Evolutionary conservation across 768 basidiomycete genomes (phyloP).

Genomic region (Boletus coccyginus): DNA sequence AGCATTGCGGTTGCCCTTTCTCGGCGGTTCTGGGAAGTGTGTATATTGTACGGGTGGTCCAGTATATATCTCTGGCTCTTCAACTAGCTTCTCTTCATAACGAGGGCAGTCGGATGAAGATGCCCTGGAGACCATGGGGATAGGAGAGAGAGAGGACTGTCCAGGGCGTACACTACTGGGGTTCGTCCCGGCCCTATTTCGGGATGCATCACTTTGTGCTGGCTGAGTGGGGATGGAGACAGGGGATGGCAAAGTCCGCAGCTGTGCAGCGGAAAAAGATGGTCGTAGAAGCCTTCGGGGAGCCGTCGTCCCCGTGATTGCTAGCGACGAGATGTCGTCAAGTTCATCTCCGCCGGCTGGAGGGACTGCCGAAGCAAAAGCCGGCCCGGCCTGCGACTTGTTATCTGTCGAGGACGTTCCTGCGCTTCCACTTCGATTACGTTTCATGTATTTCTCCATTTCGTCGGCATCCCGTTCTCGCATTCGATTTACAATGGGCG

Average conservation of each 20-base stretch:
- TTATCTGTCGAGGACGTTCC: conserved; percentile 72
- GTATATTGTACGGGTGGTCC: conserved; percentile 73
- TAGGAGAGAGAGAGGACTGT: conserved; percentile 39
- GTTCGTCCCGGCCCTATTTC: conserved; percentile 67
- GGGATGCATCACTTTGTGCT: conserved; percentile 42
- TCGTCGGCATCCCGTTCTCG: conserved; percentile 83
- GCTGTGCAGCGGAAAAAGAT: conserved; percentile 75
- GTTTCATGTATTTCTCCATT: conserved; percentile 79
- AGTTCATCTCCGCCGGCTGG: conserved; percentile 57
- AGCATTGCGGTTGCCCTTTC: conserved; percentile 38
- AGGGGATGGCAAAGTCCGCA: conserved; percentile 51
- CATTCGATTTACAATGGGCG: conserved; percentile 78
- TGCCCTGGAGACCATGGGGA: conserved; percentile 45
- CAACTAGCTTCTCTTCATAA: conserved; percentile 36
- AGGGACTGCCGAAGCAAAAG: conserved; percentile 46
- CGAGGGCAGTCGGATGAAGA: conserved; percentile 54
- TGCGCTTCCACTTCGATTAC: conserved; percentile 80
- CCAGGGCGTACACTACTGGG: conserved; percentile 48
- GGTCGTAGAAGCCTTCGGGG: conserved; percentile 62
- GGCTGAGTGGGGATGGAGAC: conserved; percentile 32
- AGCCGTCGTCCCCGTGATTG: conserved; percentile 51
- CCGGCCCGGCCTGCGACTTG: conserved; percentile 55
- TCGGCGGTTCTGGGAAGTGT: conserved; percentile 67
- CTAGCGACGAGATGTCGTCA: conserved; percentile 44
- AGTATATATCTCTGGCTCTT: conserved; percentile 51